Conservation (phyloP, 139 green algal genomes). For the Chlorella sp. region DNA sequence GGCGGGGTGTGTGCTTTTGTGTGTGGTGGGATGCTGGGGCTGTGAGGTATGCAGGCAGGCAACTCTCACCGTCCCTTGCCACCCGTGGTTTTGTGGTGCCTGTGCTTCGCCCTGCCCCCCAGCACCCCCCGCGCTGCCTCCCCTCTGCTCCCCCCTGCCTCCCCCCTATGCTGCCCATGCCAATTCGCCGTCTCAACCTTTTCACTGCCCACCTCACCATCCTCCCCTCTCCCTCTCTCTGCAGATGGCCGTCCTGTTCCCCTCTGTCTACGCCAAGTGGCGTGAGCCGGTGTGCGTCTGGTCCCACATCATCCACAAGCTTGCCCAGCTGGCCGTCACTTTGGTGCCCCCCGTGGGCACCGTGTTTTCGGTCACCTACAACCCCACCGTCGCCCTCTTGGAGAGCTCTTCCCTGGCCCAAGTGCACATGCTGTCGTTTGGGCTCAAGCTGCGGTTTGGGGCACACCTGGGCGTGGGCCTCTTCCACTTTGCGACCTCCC, state of each 20-base stretch:
- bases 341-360: constrained; percentile 13
- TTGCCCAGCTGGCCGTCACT: constrained; percentile 35
- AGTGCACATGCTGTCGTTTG: constrained; percentile 49
- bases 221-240: background rate
- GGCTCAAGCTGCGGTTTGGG: constrained; percentile 27
- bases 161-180: background rate
- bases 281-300: constrained; percentile 41
- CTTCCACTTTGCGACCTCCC: constrained; percentile 15
- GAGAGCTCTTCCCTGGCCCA: constrained; percentile 40
- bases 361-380: constrained; percentile 29
- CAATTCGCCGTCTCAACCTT: background rate
- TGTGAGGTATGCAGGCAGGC: background rate
- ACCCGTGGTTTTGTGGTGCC: no score
- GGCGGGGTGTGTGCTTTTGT: background rate
- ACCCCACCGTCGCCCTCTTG: constrained; percentile 38
- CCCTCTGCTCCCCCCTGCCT: no score
- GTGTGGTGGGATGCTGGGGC: background rate
- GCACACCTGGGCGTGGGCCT: constrained; percentile 4
- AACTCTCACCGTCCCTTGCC: no score
- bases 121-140: background rate
- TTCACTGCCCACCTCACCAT: background rate
- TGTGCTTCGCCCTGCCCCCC: no score
- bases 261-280: constrained; percentile 2
- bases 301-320: constrained; percentile 34
- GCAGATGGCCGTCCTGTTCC: constrained; percentile 34